Base-by-base conservation (phyloP, 2,329 filamentous ascomycete genomes). In the Ambrosiella xylebori region DNA sequence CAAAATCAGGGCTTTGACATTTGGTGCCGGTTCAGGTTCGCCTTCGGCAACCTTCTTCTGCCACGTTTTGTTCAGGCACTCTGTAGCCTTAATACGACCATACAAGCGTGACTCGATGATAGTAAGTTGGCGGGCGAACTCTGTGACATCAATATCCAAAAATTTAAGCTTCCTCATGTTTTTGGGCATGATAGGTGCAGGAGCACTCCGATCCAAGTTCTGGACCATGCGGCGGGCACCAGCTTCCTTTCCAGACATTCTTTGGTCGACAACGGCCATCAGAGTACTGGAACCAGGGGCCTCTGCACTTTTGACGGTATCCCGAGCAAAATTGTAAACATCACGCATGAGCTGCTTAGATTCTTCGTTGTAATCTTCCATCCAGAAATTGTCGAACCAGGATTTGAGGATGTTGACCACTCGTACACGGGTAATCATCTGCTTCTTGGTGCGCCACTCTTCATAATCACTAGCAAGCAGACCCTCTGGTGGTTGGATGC, bases 161-260 rank as follows among this genome's bases (percentile, higher is more conserved):
- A 98, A 97, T 70, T 97, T 98, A 64, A 98, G 79, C 71, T 96
- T 98, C 79, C 93, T 96, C 89, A 98, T 95, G 69, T 97, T 96
- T 77, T 95, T 96, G 1, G 93, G 93, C 68, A 96, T 82, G 67
- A 97, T 96, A 1, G 93, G 88, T 40, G 85, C 74, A 3, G 93
- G 91, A 0, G 87, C 86, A 62, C 87, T 84, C 64, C 84, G 84
- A 67, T 83, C 91, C 62, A 93, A 75, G 0, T 89, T 97, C 62
- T 93, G 82, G 15, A 98, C 84, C 67, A 98, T 79, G 39, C 88
- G 82, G 67, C 94, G 90, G 8, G 84, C 85, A 17, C 87, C 84
- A 13, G 85, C 85, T 63, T 97, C 93, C 67, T 94, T 89, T 59
- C 93, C 91, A 61, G 81, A 84, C 63, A 95, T 76, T 41, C 93